Evolutionary conservation across 2,329 filamentous ascomycete genomes (phyloP), one percentile per base, ranked within the genome.

Genomic region (Phaeosphaeria sp.): DNA sequence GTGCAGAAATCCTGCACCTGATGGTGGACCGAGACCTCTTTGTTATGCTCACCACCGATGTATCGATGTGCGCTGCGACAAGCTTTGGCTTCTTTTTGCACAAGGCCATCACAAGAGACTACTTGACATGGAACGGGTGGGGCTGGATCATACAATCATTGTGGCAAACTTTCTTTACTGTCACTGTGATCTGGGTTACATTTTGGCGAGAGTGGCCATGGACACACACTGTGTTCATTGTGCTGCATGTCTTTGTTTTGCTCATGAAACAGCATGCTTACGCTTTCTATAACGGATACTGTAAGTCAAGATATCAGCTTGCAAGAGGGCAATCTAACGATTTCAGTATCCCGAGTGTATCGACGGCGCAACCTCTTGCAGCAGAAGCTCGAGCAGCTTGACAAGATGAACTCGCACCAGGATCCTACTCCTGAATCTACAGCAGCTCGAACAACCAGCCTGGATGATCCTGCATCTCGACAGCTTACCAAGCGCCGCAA

Each of bases 211-310:
- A 92, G 50, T 94, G 90, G 91, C 89, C 90, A 1, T 93, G 91
- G 91, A 91, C 90, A 15, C 90, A 92, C 68, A 91, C 89, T 1
- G 88, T 92, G 18, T 92, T 90, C 73, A 90, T 91, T 50, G 87
- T 91, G 10, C 79, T 93, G 18, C 90, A 93, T 70, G 87, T 87
- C 15, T 78, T 93, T 54, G 86, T 90, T 6, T 89, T 93, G 83
- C 73, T 93, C 22, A 93, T 93, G 91, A 94, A 94, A 79, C 90
- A 92, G 76, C 91, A 93, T 72, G 90, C 88, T 18, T 93, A 91
- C 69, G 84, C 89, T 4, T 92, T 91, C 65, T 93, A 92, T 75
- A 93, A 93, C 66, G 90, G 91, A 6, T 85, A 93, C 61, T 79
- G 79, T 80, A 72, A 66, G 78, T 70, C 17, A 18, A 7, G 18